Conservation (phyloP, 2,329 filamentous ascomycete species). For the Pseudocercospora musae region DNA sequence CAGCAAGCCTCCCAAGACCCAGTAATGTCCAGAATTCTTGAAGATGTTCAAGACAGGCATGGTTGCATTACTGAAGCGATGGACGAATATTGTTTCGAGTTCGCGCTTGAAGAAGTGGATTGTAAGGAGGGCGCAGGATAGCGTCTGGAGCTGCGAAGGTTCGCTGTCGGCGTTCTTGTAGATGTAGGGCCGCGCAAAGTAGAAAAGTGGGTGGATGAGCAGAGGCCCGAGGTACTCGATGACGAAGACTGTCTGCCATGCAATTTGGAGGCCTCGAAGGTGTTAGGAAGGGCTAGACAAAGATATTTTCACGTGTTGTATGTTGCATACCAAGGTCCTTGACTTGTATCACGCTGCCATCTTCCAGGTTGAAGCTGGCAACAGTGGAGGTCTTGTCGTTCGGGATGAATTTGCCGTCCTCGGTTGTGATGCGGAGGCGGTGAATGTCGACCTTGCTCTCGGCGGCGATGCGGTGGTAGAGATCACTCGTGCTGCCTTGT, state of each 20-base stretch:
- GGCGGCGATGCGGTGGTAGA: slow-evolving; percentile 57
- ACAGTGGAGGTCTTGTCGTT: slow-evolving; percentile 54
- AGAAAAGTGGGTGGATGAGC: slow-evolving; percentile 76
- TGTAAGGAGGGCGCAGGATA: slow-evolving; percentile 70
- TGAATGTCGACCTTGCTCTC: slow-evolving; percentile 55
- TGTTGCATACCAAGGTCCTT: slow-evolving; percentile 78
- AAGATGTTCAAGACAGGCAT: slow-evolving; percentile 91
- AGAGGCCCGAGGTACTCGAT: slow-evolving; percentile 93
- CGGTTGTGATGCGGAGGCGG: slow-evolving; percentile 63
- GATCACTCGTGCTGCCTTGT: slow-evolving; percentile 51
- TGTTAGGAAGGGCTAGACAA: neutral
- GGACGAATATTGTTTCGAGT: slow-evolving; percentile 87
- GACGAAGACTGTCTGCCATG: slow-evolving; percentile 90
- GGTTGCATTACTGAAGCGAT: slow-evolving; percentile 90
- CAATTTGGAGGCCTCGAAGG: slow-evolving; percentile 72
- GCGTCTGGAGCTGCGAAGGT: slow-evolving; percentile 65
- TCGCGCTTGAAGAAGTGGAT: slow-evolving; percentile 94
- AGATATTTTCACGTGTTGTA: neutral
- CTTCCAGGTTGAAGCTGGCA: slow-evolving; percentile 54
- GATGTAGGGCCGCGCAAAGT: slow-evolving; percentile 67
- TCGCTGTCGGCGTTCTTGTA: slow-evolving; percentile 53
- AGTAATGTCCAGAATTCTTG: slow-evolving; percentile 95
- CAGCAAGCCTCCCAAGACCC: slow-evolving; percentile 75
- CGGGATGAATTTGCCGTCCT: slow-evolving; percentile 57
- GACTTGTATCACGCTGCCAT: slow-evolving; percentile 68